Conservation (phyloP, 805 yeast species). For the Tetrapisispora taiwanensis region DNA sequence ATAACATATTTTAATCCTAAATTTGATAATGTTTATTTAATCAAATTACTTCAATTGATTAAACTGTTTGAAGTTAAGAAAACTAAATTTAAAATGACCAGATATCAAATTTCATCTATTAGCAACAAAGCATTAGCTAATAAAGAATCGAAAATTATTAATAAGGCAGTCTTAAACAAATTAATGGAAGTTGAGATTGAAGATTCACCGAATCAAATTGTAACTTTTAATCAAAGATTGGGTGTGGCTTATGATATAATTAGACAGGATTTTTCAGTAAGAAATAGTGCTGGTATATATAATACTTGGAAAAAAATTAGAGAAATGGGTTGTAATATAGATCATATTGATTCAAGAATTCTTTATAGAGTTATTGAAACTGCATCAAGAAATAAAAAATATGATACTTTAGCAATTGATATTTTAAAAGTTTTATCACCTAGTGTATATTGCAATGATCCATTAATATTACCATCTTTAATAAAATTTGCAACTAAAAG, state of each 20-base stretch:
- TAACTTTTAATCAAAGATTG: constrained; percentile 8
- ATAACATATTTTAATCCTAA: constrained; percentile 17
- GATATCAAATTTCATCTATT: constrained; percentile 12
- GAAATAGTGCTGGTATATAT: constrained; percentile 21
- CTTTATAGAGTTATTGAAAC: constrained; percentile 16
- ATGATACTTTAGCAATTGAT: constrained; percentile 12
- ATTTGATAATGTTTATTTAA: constrained; percentile 12
- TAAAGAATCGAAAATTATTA: constrained; percentile 6
- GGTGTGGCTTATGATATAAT: constrained; percentile 16
- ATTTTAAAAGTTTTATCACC: constrained; percentile 13
- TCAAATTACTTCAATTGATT: constrained; percentile 9
- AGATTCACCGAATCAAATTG: neutral
- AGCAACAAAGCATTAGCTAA: constrained; percentile 17
- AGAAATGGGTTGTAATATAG: constrained; percentile 8
- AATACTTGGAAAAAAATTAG: constrained; percentile 18
- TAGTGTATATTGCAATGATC: constrained; percentile 17
- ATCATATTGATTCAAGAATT: constrained; percentile 20
- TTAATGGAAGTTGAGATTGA: constrained; percentile 8
- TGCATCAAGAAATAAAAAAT: constrained; percentile 15
- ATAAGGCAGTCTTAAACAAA: constrained; percentile 10
- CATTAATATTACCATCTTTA: constrained; percentile 18
- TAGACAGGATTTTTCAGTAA: constrained; percentile 11
- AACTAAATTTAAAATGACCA: constrained; percentile 3
- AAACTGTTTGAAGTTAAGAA: constrained; percentile 5
- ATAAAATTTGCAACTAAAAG: constrained; percentile 14